phyloP scores from a whole-genome alignment of 2,329 filamentous ascomycete species.

The Zasmidium citrigriseum region DNA sequence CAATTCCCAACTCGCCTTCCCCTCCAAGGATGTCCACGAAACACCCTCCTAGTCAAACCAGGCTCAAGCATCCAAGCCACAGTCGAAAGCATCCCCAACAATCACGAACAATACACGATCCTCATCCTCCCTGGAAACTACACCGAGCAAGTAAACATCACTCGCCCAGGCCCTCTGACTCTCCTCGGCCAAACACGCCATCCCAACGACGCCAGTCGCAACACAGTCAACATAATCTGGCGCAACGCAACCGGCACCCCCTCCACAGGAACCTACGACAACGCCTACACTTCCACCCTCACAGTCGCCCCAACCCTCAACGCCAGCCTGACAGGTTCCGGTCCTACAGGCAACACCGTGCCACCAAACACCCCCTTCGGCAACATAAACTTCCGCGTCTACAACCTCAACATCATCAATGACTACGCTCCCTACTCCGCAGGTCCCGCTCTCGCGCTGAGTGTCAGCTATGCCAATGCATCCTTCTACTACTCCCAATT shows the following conservation, averaged over 20 bases:
- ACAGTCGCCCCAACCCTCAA: constrained; percentile 66
- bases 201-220: constrained; percentile 49
- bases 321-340: constrained; percentile 61
- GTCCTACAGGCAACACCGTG: constrained; percentile 63
- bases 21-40: constrained; percentile 41
- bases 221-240: constrained; percentile 61
- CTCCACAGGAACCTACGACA: constrained; percentile 52
- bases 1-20: constrained; percentile 40
- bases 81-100: constrained; percentile 49
- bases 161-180: constrained; percentile 61
- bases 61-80: constrained; percentile 48
- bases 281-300: constrained; percentile 62
- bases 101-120: constrained; percentile 51
- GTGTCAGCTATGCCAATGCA: constrained; percentile 63
- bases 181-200: constrained; percentile 60
- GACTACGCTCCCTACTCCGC: constrained; percentile 54
- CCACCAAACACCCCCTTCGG: constrained; percentile 64
- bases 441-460: constrained; percentile 62
- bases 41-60: constrained; percentile 34
- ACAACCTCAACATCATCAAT: constrained; percentile 68
- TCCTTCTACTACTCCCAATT: constrained; percentile 69
- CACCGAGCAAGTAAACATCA: constrained; percentile 66
- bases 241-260: constrained; percentile 55
- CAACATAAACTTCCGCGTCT: constrained; percentile 63
- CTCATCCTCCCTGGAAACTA: constrained; percentile 63